phyloP scores from a whole-genome alignment of 805 yeast genomes.

The Tetrapisispora pingtungensis region DNA sequence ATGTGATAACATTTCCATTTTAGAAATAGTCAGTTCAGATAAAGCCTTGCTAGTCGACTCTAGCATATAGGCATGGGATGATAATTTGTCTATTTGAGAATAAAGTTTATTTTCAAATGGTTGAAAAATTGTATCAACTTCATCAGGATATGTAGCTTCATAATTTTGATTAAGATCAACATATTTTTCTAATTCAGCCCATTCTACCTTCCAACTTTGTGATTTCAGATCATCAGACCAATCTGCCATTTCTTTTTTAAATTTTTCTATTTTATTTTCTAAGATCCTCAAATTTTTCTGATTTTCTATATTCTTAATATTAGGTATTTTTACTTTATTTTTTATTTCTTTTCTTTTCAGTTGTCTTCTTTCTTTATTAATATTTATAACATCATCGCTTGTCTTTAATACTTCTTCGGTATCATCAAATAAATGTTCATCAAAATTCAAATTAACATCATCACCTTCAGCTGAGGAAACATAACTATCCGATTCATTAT shows the following conservation, averaged over 20 bases:
- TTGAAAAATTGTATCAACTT: background rate
- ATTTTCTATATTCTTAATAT: slow-evolving; percentile 25
- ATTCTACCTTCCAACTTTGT: slow-evolving; percentile 11
- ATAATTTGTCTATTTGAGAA: slow-evolving; percentile 13
- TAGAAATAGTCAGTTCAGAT: slow-evolving; percentile 10
- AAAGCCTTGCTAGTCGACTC: slow-evolving; percentile 18
- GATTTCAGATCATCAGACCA: slow-evolving; percentile 21
- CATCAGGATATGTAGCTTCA: background rate
- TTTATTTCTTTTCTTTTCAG: slow-evolving; percentile 1
- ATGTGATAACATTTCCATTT: slow-evolving; percentile 12
- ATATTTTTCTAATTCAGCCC: slow-evolving; percentile 8
- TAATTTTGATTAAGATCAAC: no score
- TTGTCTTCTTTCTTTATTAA: slow-evolving; percentile 2
- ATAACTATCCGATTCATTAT: slow-evolving; percentile 1
- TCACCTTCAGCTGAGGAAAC: slow-evolving; percentile 2
- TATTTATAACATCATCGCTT: background rate
- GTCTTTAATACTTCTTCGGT: slow-evolving; percentile 10
- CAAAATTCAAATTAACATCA: slow-evolving; percentile 7
- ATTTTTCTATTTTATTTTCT: slow-evolving; percentile 14
- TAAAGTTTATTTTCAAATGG: slow-evolving; percentile 9
- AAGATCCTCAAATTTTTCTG: slow-evolving; percentile 17
- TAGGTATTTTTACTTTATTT: slow-evolving; percentile 14
- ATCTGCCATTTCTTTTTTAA: slow-evolving; percentile 18
- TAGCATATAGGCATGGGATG: slow-evolving; percentile 18
- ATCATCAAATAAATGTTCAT: slow-evolving; percentile 12